Percentiles rank a stretch among this genome's conserved stretches.
These are phyloP conservation scores for Gracilaria domingensis DNA, from an alignment of 23 red algal species.

Conservation along the genomic window DNA sequence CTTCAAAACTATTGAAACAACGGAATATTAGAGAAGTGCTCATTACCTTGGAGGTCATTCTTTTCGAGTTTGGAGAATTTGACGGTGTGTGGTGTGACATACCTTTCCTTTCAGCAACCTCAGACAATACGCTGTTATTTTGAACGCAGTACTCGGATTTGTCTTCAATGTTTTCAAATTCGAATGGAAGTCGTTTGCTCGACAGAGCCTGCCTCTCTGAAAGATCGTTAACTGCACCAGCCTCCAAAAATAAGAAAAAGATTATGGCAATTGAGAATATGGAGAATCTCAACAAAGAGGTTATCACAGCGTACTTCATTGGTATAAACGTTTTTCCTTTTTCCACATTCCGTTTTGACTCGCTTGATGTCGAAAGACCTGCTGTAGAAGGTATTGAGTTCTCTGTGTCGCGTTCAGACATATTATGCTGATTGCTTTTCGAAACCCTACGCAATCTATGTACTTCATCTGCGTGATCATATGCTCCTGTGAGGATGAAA, in stretches of 20 bases:
- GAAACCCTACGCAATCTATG: too few relatives aligned
- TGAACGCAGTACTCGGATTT: background rate
- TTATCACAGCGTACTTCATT: background rate
- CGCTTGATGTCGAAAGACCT: too few relatives aligned
- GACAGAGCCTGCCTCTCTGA: background rate
- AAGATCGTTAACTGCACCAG: conserved; percentile 2
- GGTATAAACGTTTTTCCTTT: background rate
- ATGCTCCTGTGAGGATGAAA: background rate
- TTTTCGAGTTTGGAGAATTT: background rate
- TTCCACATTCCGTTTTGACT: too few relatives aligned
- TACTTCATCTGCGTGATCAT: background rate
- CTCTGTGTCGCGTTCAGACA: background rate
- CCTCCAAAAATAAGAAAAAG: background rate
- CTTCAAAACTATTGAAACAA: background rate
- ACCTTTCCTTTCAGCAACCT: background rate
- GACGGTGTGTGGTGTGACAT: background rate
- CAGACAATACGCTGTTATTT: background rate
- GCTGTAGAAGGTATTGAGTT: background rate
- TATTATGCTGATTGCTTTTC: background rate
- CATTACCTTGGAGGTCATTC: background rate
- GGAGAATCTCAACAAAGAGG: conserved; percentile 6
- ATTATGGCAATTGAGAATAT: background rate
- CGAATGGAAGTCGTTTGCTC: background rate
- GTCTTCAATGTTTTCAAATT: background rate
- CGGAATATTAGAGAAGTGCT: background rate